Evolutionary conservation across 768 basidiomycete genomes (phyloP).

Genomic region (Kwoniella europaea): DNA sequence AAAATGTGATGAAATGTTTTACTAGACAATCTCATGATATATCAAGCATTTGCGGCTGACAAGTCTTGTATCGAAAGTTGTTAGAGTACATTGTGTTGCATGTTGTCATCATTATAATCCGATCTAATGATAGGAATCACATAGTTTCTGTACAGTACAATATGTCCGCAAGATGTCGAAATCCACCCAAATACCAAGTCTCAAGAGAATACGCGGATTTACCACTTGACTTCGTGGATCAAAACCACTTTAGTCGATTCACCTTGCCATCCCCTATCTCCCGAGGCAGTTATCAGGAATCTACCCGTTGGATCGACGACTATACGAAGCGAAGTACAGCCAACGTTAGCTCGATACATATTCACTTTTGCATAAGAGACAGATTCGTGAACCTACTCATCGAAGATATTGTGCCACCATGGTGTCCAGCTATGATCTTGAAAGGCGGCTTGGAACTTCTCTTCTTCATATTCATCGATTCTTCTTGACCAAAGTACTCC

Average conservation of each 20-base stretch:
- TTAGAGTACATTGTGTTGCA: no score
- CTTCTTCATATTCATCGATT: conserved; percentile 62
- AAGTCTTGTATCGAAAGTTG: no score
- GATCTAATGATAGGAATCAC: no score
- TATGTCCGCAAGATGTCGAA: no score
- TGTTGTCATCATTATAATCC: not conserved
- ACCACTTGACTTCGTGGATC: conserved; percentile 79
- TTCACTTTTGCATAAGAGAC: no score
- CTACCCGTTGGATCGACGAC: conserved; percentile 83
- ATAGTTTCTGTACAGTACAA: no score
- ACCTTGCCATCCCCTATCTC: conserved; percentile 92
- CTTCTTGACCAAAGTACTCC: conserved; percentile 73
- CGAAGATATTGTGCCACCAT: conserved; percentile 89
- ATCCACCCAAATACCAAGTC: no score
- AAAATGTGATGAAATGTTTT: not conserved
- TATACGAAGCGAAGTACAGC: conserved; percentile 53
- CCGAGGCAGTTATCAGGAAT: conserved; percentile 88
- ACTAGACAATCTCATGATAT: not conserved
- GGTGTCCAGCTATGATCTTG: conserved; percentile 94
- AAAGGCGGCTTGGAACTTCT: conserved; percentile 71
- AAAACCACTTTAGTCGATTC: conserved; percentile 88
- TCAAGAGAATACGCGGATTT: not conserved
- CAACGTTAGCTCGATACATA: no score
- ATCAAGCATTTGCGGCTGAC: no score
- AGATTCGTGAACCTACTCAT: conserved; percentile 70